phyloP scores from a whole-genome alignment of 164 flowering plant genomes.

The Dillenia suffruticosa region DNA sequence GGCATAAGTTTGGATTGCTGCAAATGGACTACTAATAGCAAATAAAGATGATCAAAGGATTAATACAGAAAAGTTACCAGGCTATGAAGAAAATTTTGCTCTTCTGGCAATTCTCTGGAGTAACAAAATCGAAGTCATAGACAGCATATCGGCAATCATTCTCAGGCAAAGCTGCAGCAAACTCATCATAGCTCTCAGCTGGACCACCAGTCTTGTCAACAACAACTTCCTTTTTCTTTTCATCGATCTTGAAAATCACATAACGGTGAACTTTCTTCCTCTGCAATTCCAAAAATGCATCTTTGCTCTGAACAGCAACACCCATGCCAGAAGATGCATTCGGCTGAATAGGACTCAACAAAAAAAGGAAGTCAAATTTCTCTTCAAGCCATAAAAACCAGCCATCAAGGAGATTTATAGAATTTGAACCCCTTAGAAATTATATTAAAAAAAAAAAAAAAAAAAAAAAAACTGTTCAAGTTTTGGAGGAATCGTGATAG shows the following conservation, averaged over 20 bases:
- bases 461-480: too few species aligned
- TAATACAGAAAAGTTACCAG: conserved; percentile 20
- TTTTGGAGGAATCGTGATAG: too few species aligned
- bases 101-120: conserved; percentile 58
- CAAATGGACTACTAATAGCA: not conserved
- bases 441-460: too few species aligned
- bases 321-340: conserved; percentile 65
- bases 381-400: too few species aligned
- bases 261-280: conserved; percentile 50
- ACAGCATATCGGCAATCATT: conserved; percentile 60
- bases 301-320: conserved; percentile 41
- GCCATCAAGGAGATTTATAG: too few species aligned
- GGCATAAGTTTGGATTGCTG: not conserved
- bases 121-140: conserved; percentile 53
- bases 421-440: too few species aligned
- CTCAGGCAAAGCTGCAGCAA: conserved; percentile 39
- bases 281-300: conserved; percentile 43
- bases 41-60: not conserved
- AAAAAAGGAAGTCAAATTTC: not conserved
- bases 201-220: conserved; percentile 58
- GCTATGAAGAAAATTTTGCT: conserved; percentile 59
- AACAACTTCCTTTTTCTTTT: conserved; percentile 49
- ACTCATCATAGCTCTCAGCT: conserved; percentile 48
- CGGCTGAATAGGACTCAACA: conserved; percentile 13
- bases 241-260: conserved; percentile 58